phyloP scores from a whole-genome alignment of 2,329 filamentous ascomycete species.

The Pseudodiploospora longispora region DNA sequence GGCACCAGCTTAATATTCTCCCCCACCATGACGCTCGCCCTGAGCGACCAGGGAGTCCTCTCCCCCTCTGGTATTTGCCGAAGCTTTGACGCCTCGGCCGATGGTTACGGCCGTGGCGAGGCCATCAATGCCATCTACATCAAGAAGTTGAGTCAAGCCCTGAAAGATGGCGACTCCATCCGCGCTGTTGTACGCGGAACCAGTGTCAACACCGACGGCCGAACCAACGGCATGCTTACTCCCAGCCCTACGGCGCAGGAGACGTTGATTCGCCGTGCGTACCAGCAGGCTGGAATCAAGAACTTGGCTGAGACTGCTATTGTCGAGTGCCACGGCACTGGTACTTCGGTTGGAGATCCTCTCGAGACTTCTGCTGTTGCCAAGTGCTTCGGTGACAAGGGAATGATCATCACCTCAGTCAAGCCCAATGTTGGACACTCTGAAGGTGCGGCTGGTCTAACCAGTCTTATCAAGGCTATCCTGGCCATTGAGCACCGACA shows the following conservation, averaged over 20 bases:
- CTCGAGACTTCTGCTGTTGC: slow-evolving; percentile 27
- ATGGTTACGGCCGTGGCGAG: slow-evolving; percentile 38
- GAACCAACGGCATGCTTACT: slow-evolving; percentile 29
- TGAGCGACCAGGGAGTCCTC: slow-evolving; percentile 7
- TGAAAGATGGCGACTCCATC: slow-evolving; percentile 30
- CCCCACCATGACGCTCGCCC: slow-evolving; percentile 9
- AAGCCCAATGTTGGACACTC: slow-evolving; percentile 25
- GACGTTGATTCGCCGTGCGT: slow-evolving; percentile 20
- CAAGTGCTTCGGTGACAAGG: slow-evolving; percentile 15
- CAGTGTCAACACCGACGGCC: slow-evolving; percentile 30
- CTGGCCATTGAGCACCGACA: slow-evolving; percentile 19
- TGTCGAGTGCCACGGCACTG: slow-evolving; percentile 21
- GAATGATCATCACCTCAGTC: slow-evolving; percentile 16
- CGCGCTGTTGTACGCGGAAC: slow-evolving; percentile 24
- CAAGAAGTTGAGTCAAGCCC: slow-evolving; percentile 33
- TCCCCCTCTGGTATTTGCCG: slow-evolving; percentile 18
- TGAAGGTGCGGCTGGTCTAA: slow-evolving; percentile 21
- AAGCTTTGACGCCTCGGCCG: slow-evolving; percentile 21
- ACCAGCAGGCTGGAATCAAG: slow-evolving; percentile 14
- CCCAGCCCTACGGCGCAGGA: slow-evolving; percentile 26
- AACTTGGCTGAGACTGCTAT: slow-evolving; percentile 10
- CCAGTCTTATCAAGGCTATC: slow-evolving; percentile 21
- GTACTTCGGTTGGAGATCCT: slow-evolving; percentile 31
- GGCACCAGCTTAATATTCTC: slow-evolving; percentile 14
- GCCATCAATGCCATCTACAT: slow-evolving; percentile 25